Evolutionary conservation across 148 eudicot species (phyloP).

Genomic region (Fagopyrum esculentum): DNA sequence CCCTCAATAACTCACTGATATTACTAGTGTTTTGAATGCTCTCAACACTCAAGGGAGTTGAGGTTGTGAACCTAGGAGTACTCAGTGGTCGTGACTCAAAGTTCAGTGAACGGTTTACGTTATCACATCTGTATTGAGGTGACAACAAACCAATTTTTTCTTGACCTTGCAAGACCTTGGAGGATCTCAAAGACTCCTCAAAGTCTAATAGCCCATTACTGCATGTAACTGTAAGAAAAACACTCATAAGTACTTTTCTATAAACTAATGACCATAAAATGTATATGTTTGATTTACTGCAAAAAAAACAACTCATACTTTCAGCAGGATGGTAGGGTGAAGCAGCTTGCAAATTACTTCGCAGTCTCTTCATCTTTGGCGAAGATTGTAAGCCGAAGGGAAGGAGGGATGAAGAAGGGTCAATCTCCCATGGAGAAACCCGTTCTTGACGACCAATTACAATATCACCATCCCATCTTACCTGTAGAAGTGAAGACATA

Average conservation of each 20-base stretch:
- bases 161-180: constrained; percentile 99
- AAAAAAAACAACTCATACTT: constrained; percentile 28
- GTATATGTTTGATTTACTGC: background rate
- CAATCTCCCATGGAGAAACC: constrained; percentile 88
- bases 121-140: constrained; percentile 46
- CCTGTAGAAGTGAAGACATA: constrained; percentile 27
- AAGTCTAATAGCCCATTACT: constrained; percentile 49
- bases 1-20: constrained; percentile 30
- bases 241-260: constrained; percentile 8
- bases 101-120: constrained; percentile 38
- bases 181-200: constrained; percentile 70
- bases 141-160: constrained; percentile 65
- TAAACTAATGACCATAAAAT: background rate
- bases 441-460: constrained; percentile 47
- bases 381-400: constrained; percentile 57
- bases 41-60: constrained; percentile 20
- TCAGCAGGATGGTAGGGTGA: constrained; percentile 40
- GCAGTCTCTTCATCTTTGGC: constrained; percentile 62
- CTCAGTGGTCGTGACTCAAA: constrained; percentile 17
- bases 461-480: constrained; percentile 74
- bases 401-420: constrained; percentile 57
- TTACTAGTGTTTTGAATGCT: constrained; percentile 22
- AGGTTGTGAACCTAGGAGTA: constrained; percentile 24
- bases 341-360: constrained; percentile 40
- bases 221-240: constrained; percentile 32